phyloP scores from a whole-genome alignment of 1,139 yeast species.

The Blastobotrys capitulatus region DNA sequence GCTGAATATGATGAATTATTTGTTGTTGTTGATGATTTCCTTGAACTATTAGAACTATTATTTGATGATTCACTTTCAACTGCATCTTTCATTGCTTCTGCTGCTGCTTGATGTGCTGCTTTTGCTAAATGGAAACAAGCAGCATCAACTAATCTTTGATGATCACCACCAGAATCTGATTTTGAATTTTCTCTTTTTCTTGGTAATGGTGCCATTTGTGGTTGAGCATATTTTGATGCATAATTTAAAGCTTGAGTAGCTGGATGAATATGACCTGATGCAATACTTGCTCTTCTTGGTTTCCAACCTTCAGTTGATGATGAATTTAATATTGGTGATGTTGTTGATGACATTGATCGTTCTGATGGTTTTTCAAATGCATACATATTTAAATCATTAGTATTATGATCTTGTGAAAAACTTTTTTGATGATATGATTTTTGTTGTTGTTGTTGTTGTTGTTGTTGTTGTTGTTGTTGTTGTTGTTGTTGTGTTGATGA shows the following conservation, averaged over 20 bases:
- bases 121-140: slow-evolving; percentile 82
- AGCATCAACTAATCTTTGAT: slow-evolving; percentile 63
- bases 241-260: slow-evolving; percentile 27
- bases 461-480: background rate
- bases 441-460: background rate
- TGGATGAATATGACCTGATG: slow-evolving; percentile 29
- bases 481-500: slow-evolving; percentile 21
- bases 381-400: slow-evolving; percentile 15
- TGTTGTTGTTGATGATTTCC: background rate
- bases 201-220: background rate
- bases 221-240: slow-evolving; percentile 28
- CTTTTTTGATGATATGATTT: too few relatives aligned
- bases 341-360: slow-evolving; percentile 19
- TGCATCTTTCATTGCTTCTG: slow-evolving; percentile 24
- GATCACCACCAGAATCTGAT: slow-evolving; percentile 39
- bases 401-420: background rate
- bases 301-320: slow-evolving; percentile 20
- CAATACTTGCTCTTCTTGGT: slow-evolving; percentile 29
- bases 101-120: slow-evolving; percentile 65
- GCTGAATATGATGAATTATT: background rate
- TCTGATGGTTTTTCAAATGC: background rate
- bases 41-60: background rate
- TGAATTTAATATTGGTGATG: slow-evolving; percentile 14
- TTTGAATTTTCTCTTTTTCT: background rate
- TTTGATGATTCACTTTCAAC: background rate